These are phyloP conservation scores for Coniochaeta prunicola DNA, from an alignment of 2,329 filamentous ascomycete species.

Conservation along the genomic window DNA sequence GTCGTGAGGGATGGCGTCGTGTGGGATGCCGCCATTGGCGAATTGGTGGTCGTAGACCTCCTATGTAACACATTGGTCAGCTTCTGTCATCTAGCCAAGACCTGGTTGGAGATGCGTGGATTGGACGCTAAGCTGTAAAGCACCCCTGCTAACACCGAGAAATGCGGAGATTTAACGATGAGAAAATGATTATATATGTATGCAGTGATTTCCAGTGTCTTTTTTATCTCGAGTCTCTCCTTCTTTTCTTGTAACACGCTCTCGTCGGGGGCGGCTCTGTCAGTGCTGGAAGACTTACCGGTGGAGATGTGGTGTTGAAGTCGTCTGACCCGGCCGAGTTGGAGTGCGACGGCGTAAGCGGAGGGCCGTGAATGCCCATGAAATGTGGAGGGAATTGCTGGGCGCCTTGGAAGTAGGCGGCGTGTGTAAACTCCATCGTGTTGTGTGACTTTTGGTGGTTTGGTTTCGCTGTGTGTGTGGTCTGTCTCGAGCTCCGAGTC, in stretches of 20 bases:
- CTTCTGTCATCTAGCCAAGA: slow-evolving; percentile 11
- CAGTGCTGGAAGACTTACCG: slow-evolving; percentile 32
- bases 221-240: not conserved
- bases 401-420: slow-evolving; percentile 37
- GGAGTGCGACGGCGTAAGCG: slow-evolving; percentile 48
- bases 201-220: not conserved
- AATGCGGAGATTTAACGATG: slow-evolving; percentile 10
- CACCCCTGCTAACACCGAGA: slow-evolving; percentile 12
- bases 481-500: not conserved
- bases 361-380: slow-evolving; percentile 30
- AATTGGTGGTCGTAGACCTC: slow-evolving; percentile 40
- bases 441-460: not conserved
- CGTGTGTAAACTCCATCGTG: slow-evolving; percentile 47
- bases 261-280: slow-evolving; percentile 12
- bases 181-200: not conserved
- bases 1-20: slow-evolving; percentile 20
- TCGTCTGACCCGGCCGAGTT: slow-evolving; percentile 47
- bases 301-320: slow-evolving; percentile 46
- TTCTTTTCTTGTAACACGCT: not conserved
- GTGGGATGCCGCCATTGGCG: slow-evolving; percentile 19
- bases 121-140: slow-evolving; percentile 14
- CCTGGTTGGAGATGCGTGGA: not conserved
- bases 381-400: slow-evolving; percentile 35
- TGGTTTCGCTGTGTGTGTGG: not conserved
- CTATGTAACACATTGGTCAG: slow-evolving; percentile 32